Conservation (phyloP, 331 rosid species). For the Acacia concinna region DNA sequence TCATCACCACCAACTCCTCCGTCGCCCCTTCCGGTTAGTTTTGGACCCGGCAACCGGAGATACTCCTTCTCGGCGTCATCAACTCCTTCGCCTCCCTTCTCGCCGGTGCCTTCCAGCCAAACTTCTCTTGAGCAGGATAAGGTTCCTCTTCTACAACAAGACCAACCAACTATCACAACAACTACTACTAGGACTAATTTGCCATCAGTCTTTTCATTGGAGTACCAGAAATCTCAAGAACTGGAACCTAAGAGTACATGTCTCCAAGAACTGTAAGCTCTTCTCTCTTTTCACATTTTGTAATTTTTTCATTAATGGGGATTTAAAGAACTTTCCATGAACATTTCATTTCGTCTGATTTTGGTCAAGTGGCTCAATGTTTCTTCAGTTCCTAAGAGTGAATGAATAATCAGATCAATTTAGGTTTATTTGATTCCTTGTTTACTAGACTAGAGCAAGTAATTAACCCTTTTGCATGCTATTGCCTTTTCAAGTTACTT, state of each 20-base stretch:
- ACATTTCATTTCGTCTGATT: too few relatives aligned
- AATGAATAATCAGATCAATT: neutral
- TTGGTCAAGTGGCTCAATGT: neutral
- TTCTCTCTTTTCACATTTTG: slow-evolving; percentile 6
- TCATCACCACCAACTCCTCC: slow-evolving; percentile 87
- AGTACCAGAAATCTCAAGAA: slow-evolving; percentile 33
- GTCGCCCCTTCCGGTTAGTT: slow-evolving; percentile 74
- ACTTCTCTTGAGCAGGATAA: slow-evolving; percentile 45
- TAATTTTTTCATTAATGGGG: neutral
- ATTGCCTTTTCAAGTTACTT: slow-evolving; percentile 22
- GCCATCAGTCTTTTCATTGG: slow-evolving; percentile 56
- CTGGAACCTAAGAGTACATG: slow-evolving; percentile 47
- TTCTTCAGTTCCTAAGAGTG: neutral
- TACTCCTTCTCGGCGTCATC: slow-evolving; percentile 67
- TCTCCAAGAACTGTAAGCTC: slow-evolving; percentile 64
- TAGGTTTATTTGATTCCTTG: neutral
- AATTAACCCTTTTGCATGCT: neutral
- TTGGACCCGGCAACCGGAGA: slow-evolving; percentile 58
- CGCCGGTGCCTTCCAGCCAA: slow-evolving; percentile 40
- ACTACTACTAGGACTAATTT: slow-evolving; percentile 14
- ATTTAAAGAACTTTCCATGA: neutral
- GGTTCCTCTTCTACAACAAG: slow-evolving; percentile 46
- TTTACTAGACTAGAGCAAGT: neutral
- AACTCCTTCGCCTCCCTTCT: slow-evolving; percentile 70
- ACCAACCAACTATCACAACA: neutral